phyloP scores from a whole-genome alignment of 2,329 filamentous ascomycete species.

The Chaetomiaceae sp. region DNA sequence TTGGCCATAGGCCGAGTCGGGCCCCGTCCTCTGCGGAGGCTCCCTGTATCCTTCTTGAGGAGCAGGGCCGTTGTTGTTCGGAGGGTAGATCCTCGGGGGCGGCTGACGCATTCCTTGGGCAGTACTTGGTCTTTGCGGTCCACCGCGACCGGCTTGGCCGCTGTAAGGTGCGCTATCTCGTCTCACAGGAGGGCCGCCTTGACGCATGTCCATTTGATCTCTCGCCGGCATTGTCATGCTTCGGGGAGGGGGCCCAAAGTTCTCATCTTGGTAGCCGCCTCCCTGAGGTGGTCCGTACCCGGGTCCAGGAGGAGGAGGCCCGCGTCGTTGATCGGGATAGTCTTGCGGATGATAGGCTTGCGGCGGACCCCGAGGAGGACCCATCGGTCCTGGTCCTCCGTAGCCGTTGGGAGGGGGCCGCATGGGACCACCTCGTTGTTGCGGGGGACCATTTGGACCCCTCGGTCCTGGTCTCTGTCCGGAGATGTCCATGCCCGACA shows the following conservation, averaged over 20 bases:
- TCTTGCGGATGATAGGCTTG: conserved; percentile 35
- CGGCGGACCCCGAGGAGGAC: conserved; percentile 32
- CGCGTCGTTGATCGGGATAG: conserved; percentile 36
- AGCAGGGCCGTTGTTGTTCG: conserved; percentile 37
- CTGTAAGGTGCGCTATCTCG: conserved; percentile 45
- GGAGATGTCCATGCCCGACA: conserved; percentile 39
- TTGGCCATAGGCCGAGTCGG: conserved; percentile 37
- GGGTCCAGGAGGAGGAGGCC: conserved; percentile 27
- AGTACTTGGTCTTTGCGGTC: conserved; percentile 53
- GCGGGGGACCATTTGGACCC: conserved; percentile 28
- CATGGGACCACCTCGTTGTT: conserved; percentile 33
- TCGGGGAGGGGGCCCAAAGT: conserved; percentile 49
- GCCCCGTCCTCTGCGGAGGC: conserved; percentile 30
- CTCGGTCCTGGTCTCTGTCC: conserved; percentile 29
- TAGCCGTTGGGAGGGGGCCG: conserved; percentile 31
- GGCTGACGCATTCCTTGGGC: conserved; percentile 49
- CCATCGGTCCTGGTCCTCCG: conserved; percentile 26
- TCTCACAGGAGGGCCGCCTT: conserved; percentile 33
- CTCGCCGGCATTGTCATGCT: conserved; percentile 60
- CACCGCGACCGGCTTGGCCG: conserved; percentile 35
- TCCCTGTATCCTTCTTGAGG: conserved; percentile 32
- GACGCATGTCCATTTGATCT: conserved; percentile 38
- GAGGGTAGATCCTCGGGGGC: conserved; percentile 50
- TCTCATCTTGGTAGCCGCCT: conserved; percentile 36
- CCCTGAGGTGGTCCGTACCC: conserved; percentile 26